Conservation (phyloP, 2,329 filamentous ascomycete genomes). For the Westerdykella sp. region DNA sequence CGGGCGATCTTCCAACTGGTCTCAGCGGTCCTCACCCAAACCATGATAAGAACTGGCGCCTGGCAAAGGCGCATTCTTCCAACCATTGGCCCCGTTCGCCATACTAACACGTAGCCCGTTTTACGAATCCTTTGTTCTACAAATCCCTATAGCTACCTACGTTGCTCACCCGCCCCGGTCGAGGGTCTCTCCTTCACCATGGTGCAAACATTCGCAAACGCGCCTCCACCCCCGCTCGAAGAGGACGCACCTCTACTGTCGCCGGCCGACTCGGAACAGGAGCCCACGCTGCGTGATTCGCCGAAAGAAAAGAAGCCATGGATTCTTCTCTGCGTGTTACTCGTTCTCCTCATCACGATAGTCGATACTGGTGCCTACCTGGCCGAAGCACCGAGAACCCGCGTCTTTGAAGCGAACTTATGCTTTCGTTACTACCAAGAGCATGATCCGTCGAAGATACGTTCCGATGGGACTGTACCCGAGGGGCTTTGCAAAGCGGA, state of each 20-base stretch:
- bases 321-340: constrained; percentile 28
- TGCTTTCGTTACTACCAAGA: constrained; percentile 42
- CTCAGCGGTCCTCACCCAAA: too few species aligned
- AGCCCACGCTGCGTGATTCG: not conserved
- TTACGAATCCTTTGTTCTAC: too few species aligned
- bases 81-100: too few species aligned
- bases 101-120: too few species aligned
- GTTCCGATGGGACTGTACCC: constrained; percentile 37
- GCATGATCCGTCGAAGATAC: constrained; percentile 41
- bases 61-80: too few species aligned
- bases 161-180: too few species aligned
- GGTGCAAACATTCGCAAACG: too few species aligned
- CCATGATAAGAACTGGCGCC: too few species aligned
- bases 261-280: constrained; percentile 4
- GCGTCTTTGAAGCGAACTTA: constrained; percentile 46
- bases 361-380: constrained; percentile 44
- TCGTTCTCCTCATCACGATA: constrained; percentile 40
- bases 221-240: not conserved
- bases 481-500: constrained; percentile 48
- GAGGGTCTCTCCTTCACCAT: too few species aligned
- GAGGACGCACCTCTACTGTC: constrained; percentile 18
- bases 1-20: too few species aligned
- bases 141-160: too few species aligned
- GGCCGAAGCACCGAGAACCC: constrained; percentile 41
- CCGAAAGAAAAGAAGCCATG: constrained; percentile 24